Conservation (phyloP, 2,329 filamentous ascomycete species). For the Ophiostoma australiae region DNA sequence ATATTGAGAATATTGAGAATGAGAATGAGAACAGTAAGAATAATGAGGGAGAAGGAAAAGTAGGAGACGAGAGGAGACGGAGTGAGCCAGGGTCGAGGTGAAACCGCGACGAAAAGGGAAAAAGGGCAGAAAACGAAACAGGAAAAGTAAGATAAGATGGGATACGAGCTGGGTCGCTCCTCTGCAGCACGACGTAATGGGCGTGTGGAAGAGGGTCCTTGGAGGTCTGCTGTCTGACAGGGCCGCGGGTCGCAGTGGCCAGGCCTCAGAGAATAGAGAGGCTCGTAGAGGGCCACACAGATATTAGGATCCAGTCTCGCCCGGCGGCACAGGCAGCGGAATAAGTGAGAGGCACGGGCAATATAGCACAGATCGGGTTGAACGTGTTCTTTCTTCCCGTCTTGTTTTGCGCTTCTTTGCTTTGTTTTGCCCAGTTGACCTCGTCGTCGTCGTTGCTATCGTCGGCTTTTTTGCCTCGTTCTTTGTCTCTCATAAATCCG, state of each 20-base stretch:
- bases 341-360: not conserved
- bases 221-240: not conserved
- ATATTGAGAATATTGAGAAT: not conserved
- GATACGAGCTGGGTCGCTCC: not conserved
- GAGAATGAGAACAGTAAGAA: not conserved
- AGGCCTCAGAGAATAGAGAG: not conserved
- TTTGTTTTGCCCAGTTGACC: not conserved
- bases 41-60: not conserved
- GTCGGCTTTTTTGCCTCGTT: not conserved
- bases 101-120: constrained; percentile 3
- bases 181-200: not conserved
- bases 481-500: constrained; percentile 5
- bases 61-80: not conserved
- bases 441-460: not conserved
- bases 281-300: not conserved
- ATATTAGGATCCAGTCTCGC: not conserved
- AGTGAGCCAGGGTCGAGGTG: not conserved
- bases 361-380: not conserved
- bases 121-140: constrained; percentile 7
- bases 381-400: not conserved
- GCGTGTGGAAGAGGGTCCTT: not conserved
- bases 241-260: not conserved
- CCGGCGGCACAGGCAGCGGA: not conserved
- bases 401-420: too few species aligned
- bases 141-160: constrained; percentile 16